Percentiles rank a stretch among this genome's conserved stretches.
phyloP scores from a whole-genome alignment of 352 stramenopile genomes.

The Bremia lactucae region DNA sequence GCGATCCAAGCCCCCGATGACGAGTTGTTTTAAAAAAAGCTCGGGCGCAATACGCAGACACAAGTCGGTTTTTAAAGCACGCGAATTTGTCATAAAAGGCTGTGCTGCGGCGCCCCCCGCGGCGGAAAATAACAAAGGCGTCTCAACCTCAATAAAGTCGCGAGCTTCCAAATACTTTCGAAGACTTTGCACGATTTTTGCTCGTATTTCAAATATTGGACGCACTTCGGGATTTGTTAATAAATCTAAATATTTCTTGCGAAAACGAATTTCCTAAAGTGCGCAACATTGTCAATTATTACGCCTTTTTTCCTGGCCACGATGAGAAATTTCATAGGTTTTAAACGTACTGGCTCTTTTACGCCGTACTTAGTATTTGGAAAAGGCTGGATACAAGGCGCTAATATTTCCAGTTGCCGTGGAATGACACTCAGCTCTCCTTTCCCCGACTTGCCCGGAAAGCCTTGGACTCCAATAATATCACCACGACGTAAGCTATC shows the following conservation, averaged over 20 bases:
- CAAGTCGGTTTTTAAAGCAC: slow-evolving; percentile 92
- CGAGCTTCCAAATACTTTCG: slow-evolving; percentile 61
- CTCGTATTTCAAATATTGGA: slow-evolving; percentile 89
- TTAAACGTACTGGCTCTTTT: slow-evolving; percentile 57
- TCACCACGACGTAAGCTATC: slow-evolving; percentile 69
- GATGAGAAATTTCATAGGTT: slow-evolving; percentile 1
- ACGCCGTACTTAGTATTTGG: slow-evolving; percentile 92
- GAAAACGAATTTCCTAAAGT: slow-evolving; percentile 94
- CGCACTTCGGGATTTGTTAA: slow-evolving; percentile 92
- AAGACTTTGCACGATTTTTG: slow-evolving; percentile 66
- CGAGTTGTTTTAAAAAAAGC: slow-evolving; percentile 95
- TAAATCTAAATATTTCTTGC: slow-evolving; percentile 97
- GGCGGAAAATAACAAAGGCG: slow-evolving; percentile 97
- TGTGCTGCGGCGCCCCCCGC: slow-evolving; percentile 93
- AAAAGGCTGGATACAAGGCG: slow-evolving; percentile 88
- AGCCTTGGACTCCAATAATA: slow-evolving; percentile 68
- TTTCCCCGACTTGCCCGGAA: slow-evolving; percentile 74
- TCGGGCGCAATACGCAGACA: slow-evolving; percentile 95
- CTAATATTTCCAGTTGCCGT: slow-evolving; percentile 86
- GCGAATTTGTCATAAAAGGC: slow-evolving; percentile 97
- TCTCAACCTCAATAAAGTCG: slow-evolving; percentile 89
- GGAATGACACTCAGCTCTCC: slow-evolving; percentile 79
- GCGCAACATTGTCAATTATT: slow-evolving; percentile 33
- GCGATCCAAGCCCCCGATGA: slow-evolving; percentile 93
- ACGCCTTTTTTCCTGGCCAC: not conserved